Evolutionary conservation across 2,329 filamentous ascomycete genomes (phyloP), one percentile per base, ranked within the genome.

Genomic region (Orbilia oligospora): DNA sequence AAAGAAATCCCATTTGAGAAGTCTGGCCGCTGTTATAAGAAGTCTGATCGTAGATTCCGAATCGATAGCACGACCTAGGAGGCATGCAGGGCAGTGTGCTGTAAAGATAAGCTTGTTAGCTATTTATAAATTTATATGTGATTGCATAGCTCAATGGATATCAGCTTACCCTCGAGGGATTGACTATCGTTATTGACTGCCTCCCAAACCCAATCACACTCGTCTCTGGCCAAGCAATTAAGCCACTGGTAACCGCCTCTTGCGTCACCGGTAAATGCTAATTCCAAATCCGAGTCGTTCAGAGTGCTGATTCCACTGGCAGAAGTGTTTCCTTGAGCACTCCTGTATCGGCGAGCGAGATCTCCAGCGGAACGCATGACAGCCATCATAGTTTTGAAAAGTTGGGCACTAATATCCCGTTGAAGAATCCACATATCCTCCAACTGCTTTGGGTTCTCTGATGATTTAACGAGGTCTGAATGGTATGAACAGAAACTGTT

Each of bases 241-340:
- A 79, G 27, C 76, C 76, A 79, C 33, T 79, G 76, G 24, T 72
- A 79, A 20, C 76, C 76, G 14, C 76, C 76, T 44, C 73, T 79
- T 20, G 73, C 68, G 46, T 69, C 65, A 33, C 66, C 68, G 14
- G 53, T 69, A 27, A 79, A 76, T 56, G 58, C 83, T 86, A 48
- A 85, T 84, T 12, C 86, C 86, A 16, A 81, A 87, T 64, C 86
- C 86, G 36, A 68, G 30, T 77, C 73, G 53, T 77, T 67, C 0
- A 77, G 53, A 4, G 73, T 69, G 14, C 53, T 71, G 53, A 63
- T 27, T 36, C 48, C 53, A 3, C 20, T 46, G 24, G 38, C 58
- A 20, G 36, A 46, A 10, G 8, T 18, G n/a, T 71, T 67, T 27
- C 73, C 73, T 44, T 61, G 56, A 16, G 58, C 6, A 33, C 61